Evolutionary conservation across 176 grass and related monocot genomes (phyloP).

Genomic region (Oryza glumipatula): DNA sequence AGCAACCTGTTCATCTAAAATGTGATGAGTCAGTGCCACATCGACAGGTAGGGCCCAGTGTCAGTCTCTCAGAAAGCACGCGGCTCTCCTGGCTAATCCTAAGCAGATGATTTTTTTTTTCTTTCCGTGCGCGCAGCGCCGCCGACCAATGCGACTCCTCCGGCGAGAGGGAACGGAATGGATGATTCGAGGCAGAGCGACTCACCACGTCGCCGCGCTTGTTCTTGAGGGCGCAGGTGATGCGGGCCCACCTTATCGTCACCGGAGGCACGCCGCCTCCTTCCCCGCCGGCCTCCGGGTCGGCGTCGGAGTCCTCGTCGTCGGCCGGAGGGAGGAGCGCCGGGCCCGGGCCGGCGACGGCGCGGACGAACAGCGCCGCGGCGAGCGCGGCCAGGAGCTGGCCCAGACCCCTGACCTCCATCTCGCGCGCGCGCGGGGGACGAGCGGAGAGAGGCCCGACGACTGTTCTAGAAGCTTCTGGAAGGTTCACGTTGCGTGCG

Average conservation of each 20-base stretch:
- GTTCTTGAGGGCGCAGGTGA: constrained; percentile 83
- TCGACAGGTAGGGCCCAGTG: not conserved
- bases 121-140: not conserved
- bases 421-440: not conserved
- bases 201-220: constrained; percentile 73
- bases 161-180: not conserved
- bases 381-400: constrained; percentile 83
- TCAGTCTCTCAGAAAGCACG: not conserved
- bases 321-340: constrained; percentile 47
- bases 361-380: constrained; percentile 71
- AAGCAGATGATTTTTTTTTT: not conserved
- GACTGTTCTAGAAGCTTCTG: not conserved
- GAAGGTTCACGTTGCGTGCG: not conserved
- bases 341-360: constrained; percentile 61
- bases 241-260: constrained; percentile 63
- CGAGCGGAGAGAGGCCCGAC: not conserved
- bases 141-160: not conserved
- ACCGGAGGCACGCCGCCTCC: constrained; percentile 53
- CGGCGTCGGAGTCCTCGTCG: constrained; percentile 21
- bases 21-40: not conserved
- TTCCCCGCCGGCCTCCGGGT: constrained; percentile 37
- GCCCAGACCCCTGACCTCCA: constrained; percentile 65
- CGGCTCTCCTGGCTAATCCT: not conserved
- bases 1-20: not conserved
- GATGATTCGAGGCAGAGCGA: not conserved